Conservation (phyloP, 805 yeast genomes). For the Wickerhamiella nectarea region DNA sequence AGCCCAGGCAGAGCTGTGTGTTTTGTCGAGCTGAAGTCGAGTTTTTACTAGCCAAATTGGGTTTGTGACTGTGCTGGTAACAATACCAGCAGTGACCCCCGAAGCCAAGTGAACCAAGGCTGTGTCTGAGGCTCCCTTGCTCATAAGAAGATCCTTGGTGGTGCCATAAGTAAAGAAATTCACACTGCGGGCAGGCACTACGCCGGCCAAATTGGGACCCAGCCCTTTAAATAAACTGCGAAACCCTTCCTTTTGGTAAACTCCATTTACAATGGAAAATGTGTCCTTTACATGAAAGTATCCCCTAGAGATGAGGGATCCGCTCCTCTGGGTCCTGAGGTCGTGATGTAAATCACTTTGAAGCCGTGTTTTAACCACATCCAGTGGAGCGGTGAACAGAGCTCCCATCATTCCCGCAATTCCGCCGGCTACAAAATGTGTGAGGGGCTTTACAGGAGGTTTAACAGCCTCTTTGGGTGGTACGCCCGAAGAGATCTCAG, state of each 20-base stretch:
- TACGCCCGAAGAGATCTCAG: neutral
- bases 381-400: slow-evolving; percentile 83
- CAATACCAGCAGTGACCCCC: slow-evolving; percentile 85
- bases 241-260: slow-evolving; percentile 66
- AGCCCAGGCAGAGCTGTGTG: slow-evolving; percentile 47
- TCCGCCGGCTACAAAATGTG: slow-evolving; percentile 34
- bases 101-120: slow-evolving; percentile 76
- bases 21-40: slow-evolving; percentile 77
- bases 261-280: slow-evolving; percentile 49
- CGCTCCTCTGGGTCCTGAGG: slow-evolving; percentile 15
- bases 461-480: neutral
- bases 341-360: slow-evolving; percentile 66
- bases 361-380: slow-evolving; percentile 86
- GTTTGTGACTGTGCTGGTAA: slow-evolving; percentile 89
- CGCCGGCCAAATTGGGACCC: slow-evolving; percentile 95
- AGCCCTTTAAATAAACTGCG: slow-evolving; percentile 83
- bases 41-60: slow-evolving; percentile 98
- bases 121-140: slow-evolving; percentile 45
- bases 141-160: slow-evolving; percentile 67
- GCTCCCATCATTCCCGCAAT: slow-evolving; percentile 98
- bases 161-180: slow-evolving; percentile 94
- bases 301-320: slow-evolving; percentile 31
- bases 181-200: slow-evolving; percentile 93
- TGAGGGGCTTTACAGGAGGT: slow-evolving; percentile 33
- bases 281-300: slow-evolving; percentile 74